These are phyloP conservation scores for Cryoendolithus antarcticus DNA, from an alignment of 2,329 filamentous ascomycete species.

Conservation along the genomic window DNA sequence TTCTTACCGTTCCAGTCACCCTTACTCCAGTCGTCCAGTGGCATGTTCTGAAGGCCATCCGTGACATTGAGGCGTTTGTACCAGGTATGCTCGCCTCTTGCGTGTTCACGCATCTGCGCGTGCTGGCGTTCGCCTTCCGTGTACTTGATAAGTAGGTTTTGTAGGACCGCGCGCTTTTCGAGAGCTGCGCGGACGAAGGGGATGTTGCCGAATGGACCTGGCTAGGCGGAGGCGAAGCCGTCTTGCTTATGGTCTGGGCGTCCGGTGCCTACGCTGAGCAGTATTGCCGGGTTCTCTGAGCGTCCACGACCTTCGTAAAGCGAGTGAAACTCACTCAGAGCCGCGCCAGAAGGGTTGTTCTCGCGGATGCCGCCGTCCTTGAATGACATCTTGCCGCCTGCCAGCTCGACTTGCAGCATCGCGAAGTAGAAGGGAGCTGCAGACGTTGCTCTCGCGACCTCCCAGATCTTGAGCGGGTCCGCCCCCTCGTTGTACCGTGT, in stretches of 20 bases:
- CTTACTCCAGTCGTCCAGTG: constrained; percentile 35
- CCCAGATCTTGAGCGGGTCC: constrained; percentile 36
- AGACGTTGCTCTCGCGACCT: constrained; percentile 40
- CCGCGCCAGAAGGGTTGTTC: constrained; percentile 38
- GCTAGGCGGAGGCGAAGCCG: constrained; percentile 35
- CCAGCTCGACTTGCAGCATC: constrained; percentile 35
- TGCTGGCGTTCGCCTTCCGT: constrained; percentile 39
- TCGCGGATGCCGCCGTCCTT: constrained; percentile 40
- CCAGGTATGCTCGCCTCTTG: constrained; percentile 37
- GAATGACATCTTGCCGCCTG: constrained; percentile 30
- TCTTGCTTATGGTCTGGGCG: constrained; percentile 31
- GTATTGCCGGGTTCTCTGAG: constrained; percentile 28
- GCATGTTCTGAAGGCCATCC: constrained; percentile 32
- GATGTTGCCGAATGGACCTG: constrained; percentile 32
- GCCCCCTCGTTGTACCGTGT: constrained; percentile 37
- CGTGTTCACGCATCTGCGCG: constrained; percentile 33
- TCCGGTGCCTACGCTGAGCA: constrained; percentile 37
- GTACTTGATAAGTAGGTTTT: constrained; percentile 39
- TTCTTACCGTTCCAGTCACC: constrained; percentile 27
- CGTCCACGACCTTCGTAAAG: constrained; percentile 30
- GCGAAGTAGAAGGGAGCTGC: constrained; percentile 42
- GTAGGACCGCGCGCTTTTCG: constrained; percentile 38
- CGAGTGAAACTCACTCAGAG: constrained; percentile 35
- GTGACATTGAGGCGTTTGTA: constrained; percentile 39
- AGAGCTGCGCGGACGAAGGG: constrained; percentile 31